These are phyloP conservation scores for Blumeria graminis DNA, from an alignment of 2,329 filamentous ascomycete genomes.

Conservation along the genomic window DNA sequence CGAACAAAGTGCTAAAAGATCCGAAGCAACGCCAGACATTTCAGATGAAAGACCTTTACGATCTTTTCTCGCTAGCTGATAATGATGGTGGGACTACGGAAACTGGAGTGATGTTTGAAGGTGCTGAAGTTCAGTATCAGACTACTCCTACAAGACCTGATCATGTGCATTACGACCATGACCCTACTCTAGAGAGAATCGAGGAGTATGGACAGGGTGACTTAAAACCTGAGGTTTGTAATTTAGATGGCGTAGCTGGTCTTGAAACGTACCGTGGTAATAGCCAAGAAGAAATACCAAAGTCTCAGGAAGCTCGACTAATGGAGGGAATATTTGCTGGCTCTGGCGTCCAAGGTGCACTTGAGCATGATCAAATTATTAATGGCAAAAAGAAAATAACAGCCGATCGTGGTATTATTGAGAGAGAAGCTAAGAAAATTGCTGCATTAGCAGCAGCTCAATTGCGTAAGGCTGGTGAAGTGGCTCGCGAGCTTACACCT, in stretches of 20 bases:
- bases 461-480: constrained; percentile 46
- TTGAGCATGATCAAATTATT: constrained; percentile 83
- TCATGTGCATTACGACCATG: constrained; percentile 2
- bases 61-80: constrained; percentile 61
- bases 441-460: constrained; percentile 56
- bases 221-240: constrained; percentile 22
- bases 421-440: constrained; percentile 57
- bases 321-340: constrained; percentile 76
- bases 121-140: constrained; percentile 51
- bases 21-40: constrained; percentile 84
- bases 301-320: constrained; percentile 45
- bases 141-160: constrained; percentile 15
- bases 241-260: constrained; percentile 34
- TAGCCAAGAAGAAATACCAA: constrained; percentile 20
- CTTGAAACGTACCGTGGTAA: constrained; percentile 38
- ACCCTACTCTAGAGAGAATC: constrained; percentile 5
- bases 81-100: constrained; percentile 49
- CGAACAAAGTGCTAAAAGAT: constrained; percentile 86
- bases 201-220: constrained; percentile 7
- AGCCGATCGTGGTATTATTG: constrained; percentile 55
- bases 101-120: constrained; percentile 66
- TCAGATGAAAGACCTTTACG: constrained; percentile 70
- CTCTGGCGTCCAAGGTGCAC: constrained; percentile 66
- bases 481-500: constrained; percentile 47
- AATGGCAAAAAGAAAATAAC: constrained; percentile 46